phyloP scores from a whole-genome alignment of 2,329 filamentous ascomycete species.

The Cryphonectria nitschkei region DNA sequence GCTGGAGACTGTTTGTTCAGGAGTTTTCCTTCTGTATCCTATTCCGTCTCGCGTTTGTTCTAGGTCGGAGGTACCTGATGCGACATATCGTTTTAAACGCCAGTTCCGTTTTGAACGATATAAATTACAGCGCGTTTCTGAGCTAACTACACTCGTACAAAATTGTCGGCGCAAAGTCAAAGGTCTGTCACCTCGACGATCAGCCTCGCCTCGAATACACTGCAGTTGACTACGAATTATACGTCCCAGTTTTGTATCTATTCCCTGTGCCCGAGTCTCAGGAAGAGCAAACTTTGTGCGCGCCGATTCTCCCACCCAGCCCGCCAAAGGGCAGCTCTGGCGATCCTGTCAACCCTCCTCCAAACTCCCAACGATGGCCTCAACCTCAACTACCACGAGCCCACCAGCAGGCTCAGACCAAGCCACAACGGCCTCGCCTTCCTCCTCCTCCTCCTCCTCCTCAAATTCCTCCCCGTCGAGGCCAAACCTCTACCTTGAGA shows the following conservation, averaged over 20 bases:
- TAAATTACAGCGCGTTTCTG: not conserved
- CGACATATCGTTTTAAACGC: not conserved
- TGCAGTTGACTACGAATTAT: no score
- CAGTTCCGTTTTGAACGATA: not conserved
- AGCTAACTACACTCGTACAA: not conserved
- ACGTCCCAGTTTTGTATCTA: not conserved
- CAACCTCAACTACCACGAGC: conserved; percentile 24
- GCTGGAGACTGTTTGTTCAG: not conserved
- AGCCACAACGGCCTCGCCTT: not conserved
- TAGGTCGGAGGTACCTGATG: not conserved
- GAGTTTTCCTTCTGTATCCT: not conserved
- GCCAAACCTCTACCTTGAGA: conserved; percentile 47
- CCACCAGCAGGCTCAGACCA: conserved; percentile 17
- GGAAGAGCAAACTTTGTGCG: not conserved
- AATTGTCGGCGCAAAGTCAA: not conserved
- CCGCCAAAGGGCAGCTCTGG: not conserved
- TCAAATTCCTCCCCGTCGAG: conserved; percentile 13
- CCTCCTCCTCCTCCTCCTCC: conserved; percentile 10
- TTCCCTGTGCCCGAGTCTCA: not conserved
- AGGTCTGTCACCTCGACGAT: not conserved
- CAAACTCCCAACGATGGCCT: conserved; percentile 27
- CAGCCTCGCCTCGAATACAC: not conserved
- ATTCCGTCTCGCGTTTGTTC: not conserved
- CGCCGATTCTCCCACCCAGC: not conserved
- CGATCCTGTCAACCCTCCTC: not conserved